Base-by-base conservation (phyloP, 1,284 basidiomycete genomes). In the Ceraceosorus guamensis region DNA sequence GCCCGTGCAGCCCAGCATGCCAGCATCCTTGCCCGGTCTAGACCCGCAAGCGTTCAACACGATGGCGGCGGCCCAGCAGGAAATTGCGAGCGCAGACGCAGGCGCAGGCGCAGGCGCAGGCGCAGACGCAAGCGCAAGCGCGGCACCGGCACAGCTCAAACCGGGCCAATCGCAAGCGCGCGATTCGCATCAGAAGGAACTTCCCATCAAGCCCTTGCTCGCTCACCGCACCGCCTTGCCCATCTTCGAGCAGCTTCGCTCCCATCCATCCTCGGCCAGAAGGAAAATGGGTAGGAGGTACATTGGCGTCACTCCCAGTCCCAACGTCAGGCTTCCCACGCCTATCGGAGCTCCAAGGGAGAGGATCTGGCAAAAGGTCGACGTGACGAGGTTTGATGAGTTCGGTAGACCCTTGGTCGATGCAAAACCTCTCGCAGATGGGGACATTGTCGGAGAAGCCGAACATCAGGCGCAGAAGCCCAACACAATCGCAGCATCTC, bases 221-320 rank as follows among this genome's bases (percentile, higher is more conserved):
- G n/a, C n/a, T n/a, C n/a, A n/a, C n/a, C n/a, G n/a, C n/a, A 8
- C 37, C 8, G 43, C 39, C 1, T 6, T 35, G 8, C 63, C 68
- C 30, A 60, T 56, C 32, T 46, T 59, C 11, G 54, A 65, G 31
- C 54, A 59, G 13, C 51, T 58, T 30, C 55, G 48, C 2, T 62
- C 68, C 31, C 73, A 75, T 52, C 71, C 73, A 2, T 67, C 67
- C 4, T 65, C 67, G 41, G 52, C 55, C n/a, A 67, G 46, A 13
- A 43, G 50, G 14, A 59, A 65, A 56, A 57, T 53, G 39, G 52
- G 57, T 18, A 62, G 71, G 31, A 57, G 72, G 44, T 75, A 74
- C 59, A 65, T 75, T 34, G 73, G 70, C 47, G 66, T 75, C 33
- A 64, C 63, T 32, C 61, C 71, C 10, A 18, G 34, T 32, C 5